These are phyloP conservation scores for Prosopis cineraria DNA, from an alignment of 306 rosid genomes.

Conservation along the genomic window DNA sequence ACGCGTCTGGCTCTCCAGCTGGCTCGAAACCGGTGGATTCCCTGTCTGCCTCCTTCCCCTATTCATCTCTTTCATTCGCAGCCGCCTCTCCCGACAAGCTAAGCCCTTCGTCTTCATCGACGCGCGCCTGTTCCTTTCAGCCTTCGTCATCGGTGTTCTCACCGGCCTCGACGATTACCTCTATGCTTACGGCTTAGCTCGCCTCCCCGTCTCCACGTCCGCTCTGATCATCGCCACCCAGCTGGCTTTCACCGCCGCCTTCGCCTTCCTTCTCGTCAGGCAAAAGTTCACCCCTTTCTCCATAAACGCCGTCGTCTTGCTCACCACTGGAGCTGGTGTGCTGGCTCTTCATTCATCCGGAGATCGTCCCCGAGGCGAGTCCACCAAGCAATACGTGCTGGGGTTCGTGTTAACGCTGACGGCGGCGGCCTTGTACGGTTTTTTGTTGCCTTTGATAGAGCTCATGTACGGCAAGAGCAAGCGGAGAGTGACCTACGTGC, in stretches of 20 bases:
- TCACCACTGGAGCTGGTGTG: slow-evolving; percentile 66
- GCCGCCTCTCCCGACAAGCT: slow-evolving; percentile 28
- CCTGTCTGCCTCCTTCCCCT: slow-evolving; percentile 68
- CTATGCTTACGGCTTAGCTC: slow-evolving; percentile 68
- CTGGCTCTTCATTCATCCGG: slow-evolving; percentile 62
- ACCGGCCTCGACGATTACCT: slow-evolving; percentile 82
- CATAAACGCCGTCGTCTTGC: slow-evolving; percentile 57
- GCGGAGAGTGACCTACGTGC: slow-evolving; percentile 58
- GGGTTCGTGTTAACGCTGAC: slow-evolving; percentile 74
- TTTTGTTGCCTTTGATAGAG: slow-evolving; percentile 76
- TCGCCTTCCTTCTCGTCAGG: slow-evolving; percentile 46
- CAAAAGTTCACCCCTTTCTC: slow-evolving; percentile 71
- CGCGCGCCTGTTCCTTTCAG: slow-evolving; percentile 44
- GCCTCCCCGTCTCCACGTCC: slow-evolving; percentile 70
- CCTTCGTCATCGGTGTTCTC: slow-evolving; percentile 60
- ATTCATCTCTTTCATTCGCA: slow-evolving; percentile 36
- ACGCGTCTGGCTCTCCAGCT: slow-evolving; percentile 75
- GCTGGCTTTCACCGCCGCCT: slow-evolving; percentile 77
- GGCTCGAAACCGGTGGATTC: slow-evolving; percentile 68
- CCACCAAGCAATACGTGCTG: slow-evolving; percentile 45
- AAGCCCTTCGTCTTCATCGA: slow-evolving; percentile 40
- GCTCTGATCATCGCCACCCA: slow-evolving; percentile 71
- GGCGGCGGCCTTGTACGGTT: slow-evolving; percentile 74
- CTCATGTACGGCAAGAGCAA: slow-evolving; percentile 58
- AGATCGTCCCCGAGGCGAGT: slow-evolving; percentile 74